Evolutionary conservation across 2,329 filamentous ascomycete genomes (phyloP), one percentile per base, ranked within the genome.

Genomic region (Coniochaeta sp.): DNA sequence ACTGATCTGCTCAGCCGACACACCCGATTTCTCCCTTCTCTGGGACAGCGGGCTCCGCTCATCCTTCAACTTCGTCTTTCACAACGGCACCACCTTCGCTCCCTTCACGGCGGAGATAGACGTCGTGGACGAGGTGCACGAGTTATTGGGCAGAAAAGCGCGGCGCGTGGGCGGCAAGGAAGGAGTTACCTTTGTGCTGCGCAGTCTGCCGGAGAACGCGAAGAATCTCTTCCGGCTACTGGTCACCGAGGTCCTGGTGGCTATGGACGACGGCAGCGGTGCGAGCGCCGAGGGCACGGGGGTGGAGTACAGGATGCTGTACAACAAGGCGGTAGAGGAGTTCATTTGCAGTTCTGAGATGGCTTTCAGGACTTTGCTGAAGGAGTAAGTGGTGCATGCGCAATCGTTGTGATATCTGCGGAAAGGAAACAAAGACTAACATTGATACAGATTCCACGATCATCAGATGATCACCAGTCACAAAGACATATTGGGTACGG

Each of bases 311-410:
- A 79, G 90, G 20, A 85, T 90, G 60, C 69, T 99, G 57, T 99
- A 97, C 64, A 91, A 95, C 65, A 96, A 96, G 72, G 91, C 94
- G 2, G 87, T 92, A 4, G 91, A 96, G 69, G 91, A 96, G 64
- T 97, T 99, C 67, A 94, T 99, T 48, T 96, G 92, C 67, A 94
- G 89, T 60, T 96, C 88, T 54, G 94, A 97, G 71, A 91, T 97
- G 80, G 91, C 89, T 56, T 97, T 97, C 72, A 80, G 94, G 55
- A 96, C 91, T 24, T 67, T 99, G 64, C 70, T 99, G 56, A 97
- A 97, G 71, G 94, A 99, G 79, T 94, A 69, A 56, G 82, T 71
- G 30, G 14, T n/a, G n/a, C n/a, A n/a, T n/a, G n/a, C n/a, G n/a
- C n/a, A n/a, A n/a, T n/a, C n/a, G n/a, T n/a, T n/a, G n/a, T n/a